phyloP scores from a whole-genome alignment of 495 filamentous ascomycete species.

The Aspergillus bertholletiae region DNA sequence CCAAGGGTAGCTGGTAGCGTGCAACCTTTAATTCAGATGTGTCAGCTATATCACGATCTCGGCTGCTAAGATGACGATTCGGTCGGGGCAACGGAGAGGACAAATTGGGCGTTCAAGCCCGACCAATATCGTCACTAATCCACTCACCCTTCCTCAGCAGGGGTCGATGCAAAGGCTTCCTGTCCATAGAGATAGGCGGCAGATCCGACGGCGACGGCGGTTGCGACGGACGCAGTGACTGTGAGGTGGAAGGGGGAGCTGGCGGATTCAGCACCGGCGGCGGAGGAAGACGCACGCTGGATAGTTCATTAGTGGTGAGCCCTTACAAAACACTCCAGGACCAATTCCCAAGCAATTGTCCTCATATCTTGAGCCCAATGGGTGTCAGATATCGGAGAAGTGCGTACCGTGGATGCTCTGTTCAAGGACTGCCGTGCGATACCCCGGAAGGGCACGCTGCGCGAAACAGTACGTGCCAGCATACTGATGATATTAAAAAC shows the following conservation, averaged over 20 bases:
- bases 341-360: constrained; percentile 27
- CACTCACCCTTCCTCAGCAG: constrained; percentile 94
- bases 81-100: constrained; percentile 26
- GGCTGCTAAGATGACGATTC: constrained; percentile 17
- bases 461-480: constrained; percentile 82
- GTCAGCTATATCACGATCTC: constrained; percentile 10
- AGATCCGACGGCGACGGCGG: constrained; percentile 78
- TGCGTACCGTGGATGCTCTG: constrained; percentile 48
- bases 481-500: constrained; percentile 53
- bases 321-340: background rate
- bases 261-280: constrained; percentile 46
- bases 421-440: constrained; percentile 52
- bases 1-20: constrained; percentile 92
- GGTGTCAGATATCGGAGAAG: constrained; percentile 20
- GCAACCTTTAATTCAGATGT: constrained; percentile 59
- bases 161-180: constrained; percentile 82
- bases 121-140: constrained; percentile 7
- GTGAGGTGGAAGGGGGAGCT: constrained; percentile 61
- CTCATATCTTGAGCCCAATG: constrained; percentile 28
- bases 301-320: constrained; percentile 23
- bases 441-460: constrained; percentile 74
- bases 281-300: constrained; percentile 45
- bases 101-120: constrained; percentile 8
- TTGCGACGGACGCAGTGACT: constrained; percentile 77
- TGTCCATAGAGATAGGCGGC: constrained; percentile 89